Percentiles rank a stretch among this genome's conserved stretches.
Conservation (phyloP, 2,329 filamentous ascomycete genomes). For the Ceratocystis albifundus region DNA sequence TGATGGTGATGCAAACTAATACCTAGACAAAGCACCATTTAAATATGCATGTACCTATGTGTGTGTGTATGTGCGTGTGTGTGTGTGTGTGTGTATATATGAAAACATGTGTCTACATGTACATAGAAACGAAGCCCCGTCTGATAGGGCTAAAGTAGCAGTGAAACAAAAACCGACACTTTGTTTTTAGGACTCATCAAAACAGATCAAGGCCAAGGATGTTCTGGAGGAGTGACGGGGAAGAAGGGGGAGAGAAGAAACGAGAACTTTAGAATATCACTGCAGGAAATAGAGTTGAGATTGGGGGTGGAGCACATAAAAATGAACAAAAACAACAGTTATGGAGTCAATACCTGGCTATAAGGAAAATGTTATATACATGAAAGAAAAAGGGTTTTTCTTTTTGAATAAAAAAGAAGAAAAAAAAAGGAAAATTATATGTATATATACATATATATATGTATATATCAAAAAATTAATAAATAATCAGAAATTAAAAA, state of each 20-base stretch:
- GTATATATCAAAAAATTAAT: not conserved
- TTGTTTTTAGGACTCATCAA: not conserved
- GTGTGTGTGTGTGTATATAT: conserved; percentile 2
- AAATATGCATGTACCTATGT: conserved; percentile 1
- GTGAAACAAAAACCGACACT: conserved; percentile 14
- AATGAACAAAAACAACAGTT: not conserved
- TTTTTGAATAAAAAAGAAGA: not conserved
- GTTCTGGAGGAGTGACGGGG: conserved; percentile 6
- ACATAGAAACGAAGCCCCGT: conserved; percentile 3
- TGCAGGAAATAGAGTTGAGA: conserved; percentile 11
- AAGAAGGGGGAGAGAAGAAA: conserved; percentile 2
- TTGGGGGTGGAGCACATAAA: not conserved
- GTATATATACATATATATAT: no score
- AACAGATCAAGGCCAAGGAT: conserved; percentile 10
- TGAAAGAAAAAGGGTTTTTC: no score
- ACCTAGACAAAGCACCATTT: not conserved
- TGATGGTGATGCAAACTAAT: not conserved
- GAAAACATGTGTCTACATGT: not conserved
- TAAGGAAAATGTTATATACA: no score
- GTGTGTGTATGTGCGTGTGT: not conserved
- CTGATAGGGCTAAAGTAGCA: conserved; percentile 8
- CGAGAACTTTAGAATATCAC: conserved; percentile 9
- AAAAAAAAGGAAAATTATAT: no score
- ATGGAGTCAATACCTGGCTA: not conserved
- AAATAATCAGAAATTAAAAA: not conserved